Conservation (phyloP, 371 early-diverging fungal genomes). For the Mucor circinelloides region DNA sequence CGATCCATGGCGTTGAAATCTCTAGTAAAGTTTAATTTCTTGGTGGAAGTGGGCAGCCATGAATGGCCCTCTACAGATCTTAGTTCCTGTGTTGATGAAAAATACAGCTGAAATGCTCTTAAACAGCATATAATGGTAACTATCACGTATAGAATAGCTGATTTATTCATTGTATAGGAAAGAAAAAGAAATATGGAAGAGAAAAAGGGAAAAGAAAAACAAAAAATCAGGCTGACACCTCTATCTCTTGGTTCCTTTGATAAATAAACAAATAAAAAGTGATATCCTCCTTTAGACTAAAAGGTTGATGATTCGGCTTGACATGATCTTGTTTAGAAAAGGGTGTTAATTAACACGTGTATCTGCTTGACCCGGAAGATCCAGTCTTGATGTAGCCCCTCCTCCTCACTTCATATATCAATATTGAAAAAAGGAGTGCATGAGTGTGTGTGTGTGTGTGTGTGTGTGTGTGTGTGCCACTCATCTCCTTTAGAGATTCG, state of each 20-base stretch:
- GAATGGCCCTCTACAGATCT: constrained; percentile 18
- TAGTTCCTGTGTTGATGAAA: constrained; percentile 30
- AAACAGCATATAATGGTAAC: constrained; percentile 23
- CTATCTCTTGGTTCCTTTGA: not conserved
- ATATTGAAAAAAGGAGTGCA: not conserved
- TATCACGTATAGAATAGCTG: constrained; percentile 10
- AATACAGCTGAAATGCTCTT: constrained; percentile 31
- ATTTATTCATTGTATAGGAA: constrained; percentile 4
- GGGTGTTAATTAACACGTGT: not conserved
- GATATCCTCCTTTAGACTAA: not conserved
- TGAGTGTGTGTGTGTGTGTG: not conserved
- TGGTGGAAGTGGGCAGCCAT: constrained; percentile 5
- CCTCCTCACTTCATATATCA: not conserved
- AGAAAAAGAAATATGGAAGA: not conserved
- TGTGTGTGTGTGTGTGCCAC: not conserved
- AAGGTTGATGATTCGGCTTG: constrained; percentile 1
- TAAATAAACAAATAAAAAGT: not conserved
- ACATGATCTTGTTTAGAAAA: constrained; percentile 8
- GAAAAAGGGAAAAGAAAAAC: not conserved
- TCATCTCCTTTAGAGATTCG: not conserved
- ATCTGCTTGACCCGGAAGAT: not conserved
- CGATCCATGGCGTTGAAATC: constrained; percentile 6
- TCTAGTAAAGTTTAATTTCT: constrained; percentile 3
- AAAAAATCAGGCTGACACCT: not conserved
- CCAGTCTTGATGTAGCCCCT: not conserved